Evolutionary conservation across 208 protist species (phyloP).

Genomic region (Crithidia fasciculata): DNA sequence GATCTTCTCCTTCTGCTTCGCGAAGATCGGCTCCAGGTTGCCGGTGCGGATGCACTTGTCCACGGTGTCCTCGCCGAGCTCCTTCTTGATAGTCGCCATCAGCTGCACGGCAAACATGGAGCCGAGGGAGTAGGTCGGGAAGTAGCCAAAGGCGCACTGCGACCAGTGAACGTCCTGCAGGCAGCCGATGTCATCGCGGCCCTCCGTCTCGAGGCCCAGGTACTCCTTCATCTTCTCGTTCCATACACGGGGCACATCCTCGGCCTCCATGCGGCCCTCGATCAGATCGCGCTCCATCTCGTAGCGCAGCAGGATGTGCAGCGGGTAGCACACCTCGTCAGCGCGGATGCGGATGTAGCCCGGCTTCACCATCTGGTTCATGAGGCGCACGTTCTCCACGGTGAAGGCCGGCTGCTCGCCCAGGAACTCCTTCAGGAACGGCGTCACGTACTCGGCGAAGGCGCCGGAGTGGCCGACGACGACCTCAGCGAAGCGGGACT

Average conservation of each 20-base stretch:
- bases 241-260: constrained; percentile 83
- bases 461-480: constrained; percentile 56
- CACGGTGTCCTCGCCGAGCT: constrained; percentile 67
- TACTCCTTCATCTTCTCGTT: constrained; percentile 91
- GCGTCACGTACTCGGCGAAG: constrained; percentile 65
- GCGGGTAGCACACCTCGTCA: constrained; percentile 92
- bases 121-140: constrained; percentile 89
- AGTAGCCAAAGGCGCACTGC: constrained; percentile 75
- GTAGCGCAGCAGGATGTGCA: constrained; percentile 91
- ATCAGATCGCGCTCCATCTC: constrained; percentile 90
- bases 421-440: constrained; percentile 53
- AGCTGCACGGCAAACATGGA: constrained; percentile 87
- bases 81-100: constrained; percentile 61
- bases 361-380: constrained; percentile 63
- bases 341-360: constrained; percentile 82
- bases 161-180: constrained; percentile 93
- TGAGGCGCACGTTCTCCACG: constrained; percentile 50
- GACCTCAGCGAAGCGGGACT: constrained; percentile 86
- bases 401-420: constrained; percentile 64
- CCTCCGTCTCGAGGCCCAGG: constrained; percentile 74
- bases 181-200: constrained; percentile 79
- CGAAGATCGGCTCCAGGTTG: constrained; percentile 66
- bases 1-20: constrained; percentile 78
- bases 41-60: constrained; percentile 60
- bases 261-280: constrained; percentile 70